Evolutionary conservation across 2,329 filamentous ascomycete genomes (phyloP), one percentile per base, ranked within the genome.

Genomic region (Alternaria ventricosa): DNA sequence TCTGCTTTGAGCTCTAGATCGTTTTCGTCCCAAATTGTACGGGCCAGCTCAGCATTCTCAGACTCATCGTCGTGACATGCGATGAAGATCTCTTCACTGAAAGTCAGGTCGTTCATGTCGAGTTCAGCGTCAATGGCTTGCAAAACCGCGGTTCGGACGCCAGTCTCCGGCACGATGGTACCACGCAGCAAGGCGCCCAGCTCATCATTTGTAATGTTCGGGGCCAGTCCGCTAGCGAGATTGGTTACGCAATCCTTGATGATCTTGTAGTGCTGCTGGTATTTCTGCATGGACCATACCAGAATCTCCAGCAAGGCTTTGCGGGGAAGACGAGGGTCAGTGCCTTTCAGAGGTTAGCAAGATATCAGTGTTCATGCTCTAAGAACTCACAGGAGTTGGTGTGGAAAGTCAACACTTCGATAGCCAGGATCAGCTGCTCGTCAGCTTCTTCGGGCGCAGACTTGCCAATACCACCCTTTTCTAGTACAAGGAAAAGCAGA

Each of bases 11-110:
- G 82, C 63, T 90, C 83, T 64, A 98, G 91, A 8, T 88, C 91
- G 76, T 95, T 97, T 75, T 97, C 96, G 74, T 97, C 93, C 96
- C 96, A 99, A 36, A 99, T 97, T 12, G 95, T 92, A 55, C 86
- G 87, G 7, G 92, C 95, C 57, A 97, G 84, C 49, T 94, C 92
- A 9, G 87, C 87, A 72, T 98, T 98, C 77, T 98, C 94, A 46
- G 91, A 88, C 20, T 93, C 88, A 71, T 97, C 93, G 69, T 99
- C 96, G 73, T 99, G 94, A 74, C 90, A 95, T 46, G 92, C 92
- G 45, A 99, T 86, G 94, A 94, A 99, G 22, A 99, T 91, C 77
- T 98, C 92, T 65, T 96, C 91, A 4, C 92, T 96, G 74, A 94
- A 96, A 28, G 90, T 87, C 33, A 94, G 85, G 56, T 97, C 94